phyloP scores from a whole-genome alignment of 495 filamentous ascomycete species.

The Neurospora sp. region DNA sequence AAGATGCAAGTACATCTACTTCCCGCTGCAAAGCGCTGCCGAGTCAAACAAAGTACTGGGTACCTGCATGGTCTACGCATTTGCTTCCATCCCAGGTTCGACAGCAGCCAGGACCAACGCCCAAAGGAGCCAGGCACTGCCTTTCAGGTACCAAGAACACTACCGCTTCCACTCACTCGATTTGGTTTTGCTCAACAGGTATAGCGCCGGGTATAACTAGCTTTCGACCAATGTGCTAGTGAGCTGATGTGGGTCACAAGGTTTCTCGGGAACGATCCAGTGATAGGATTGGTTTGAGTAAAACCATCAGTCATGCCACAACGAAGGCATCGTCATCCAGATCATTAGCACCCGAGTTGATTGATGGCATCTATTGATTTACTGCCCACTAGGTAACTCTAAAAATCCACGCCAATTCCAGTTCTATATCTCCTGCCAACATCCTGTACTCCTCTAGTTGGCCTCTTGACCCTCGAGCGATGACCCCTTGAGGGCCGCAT shows the following conservation, averaged over 20 bases:
- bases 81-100: not conserved
- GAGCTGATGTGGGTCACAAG: too few relatives aligned
- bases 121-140: not conserved
- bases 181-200: too few relatives aligned
- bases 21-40: not conserved
- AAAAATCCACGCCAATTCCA: not conserved
- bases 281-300: too few relatives aligned
- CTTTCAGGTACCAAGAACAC: not conserved
- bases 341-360: too few relatives aligned
- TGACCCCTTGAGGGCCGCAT: constrained; percentile 48
- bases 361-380: not conserved
- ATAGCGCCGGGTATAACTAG: too few relatives aligned
- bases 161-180: too few relatives aligned
- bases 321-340: not conserved
- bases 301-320: not conserved
- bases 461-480: constrained; percentile 5
- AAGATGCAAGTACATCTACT: not conserved
- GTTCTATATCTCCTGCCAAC: not conserved
- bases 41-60: not conserved
- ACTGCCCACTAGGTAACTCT: not conserved
- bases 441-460: not conserved
- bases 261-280: too few relatives aligned
- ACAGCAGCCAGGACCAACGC: not conserved
- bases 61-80: not conserved
- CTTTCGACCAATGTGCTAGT: too few relatives aligned